A percentile compares a stretch with the other conserved stretches of the same genome.
Conservation (phyloP, 2,329 filamentous ascomycete genomes). For the Phyllosticta paracitricarpa region DNA sequence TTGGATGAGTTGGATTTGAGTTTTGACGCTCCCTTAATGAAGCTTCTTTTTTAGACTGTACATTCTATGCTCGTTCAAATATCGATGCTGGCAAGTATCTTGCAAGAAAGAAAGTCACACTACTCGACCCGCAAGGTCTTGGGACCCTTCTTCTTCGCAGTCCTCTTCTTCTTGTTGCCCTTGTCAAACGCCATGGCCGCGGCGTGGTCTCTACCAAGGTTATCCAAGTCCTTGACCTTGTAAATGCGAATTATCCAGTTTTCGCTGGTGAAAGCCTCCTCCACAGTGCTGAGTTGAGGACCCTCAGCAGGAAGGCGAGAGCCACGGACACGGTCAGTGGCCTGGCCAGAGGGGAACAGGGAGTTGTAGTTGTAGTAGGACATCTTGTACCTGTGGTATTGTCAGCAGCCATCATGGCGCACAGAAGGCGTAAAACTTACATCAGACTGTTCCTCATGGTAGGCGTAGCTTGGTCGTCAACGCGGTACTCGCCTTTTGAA, state of each 20-base stretch:
- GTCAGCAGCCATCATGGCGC: conserved; percentile 17
- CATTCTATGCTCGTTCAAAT: not conserved
- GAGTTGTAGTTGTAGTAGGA: conserved; percentile 96
- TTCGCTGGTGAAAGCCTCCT: conserved; percentile 97
- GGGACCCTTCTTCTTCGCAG: conserved; percentile 60
- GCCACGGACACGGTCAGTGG: conserved; percentile 78
- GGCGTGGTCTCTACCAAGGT: conserved; percentile 80
- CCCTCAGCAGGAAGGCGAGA: conserved; percentile 71
- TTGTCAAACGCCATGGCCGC: conserved; percentile 60
- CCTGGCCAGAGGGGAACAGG: conserved; percentile 87
- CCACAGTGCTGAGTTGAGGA: conserved; percentile 76
- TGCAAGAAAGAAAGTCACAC: conserved; percentile 10
- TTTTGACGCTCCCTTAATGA: not conserved
- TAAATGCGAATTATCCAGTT: conserved; percentile 99
- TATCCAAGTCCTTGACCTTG: conserved; percentile 99
- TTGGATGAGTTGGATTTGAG: not conserved
- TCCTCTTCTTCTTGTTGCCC: conserved; percentile 77
- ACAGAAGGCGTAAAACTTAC: conserved; percentile 45
- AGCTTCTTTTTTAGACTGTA: not conserved
- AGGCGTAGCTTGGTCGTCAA: conserved; percentile 85
- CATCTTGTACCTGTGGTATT: conserved; percentile 84
- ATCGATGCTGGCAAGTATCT: not conserved
- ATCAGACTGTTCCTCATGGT: conserved; percentile 99
- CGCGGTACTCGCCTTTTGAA: conserved; percentile 80
- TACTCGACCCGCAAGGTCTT: conserved; percentile 65